Evolutionary conservation across 2,329 filamentous ascomycete species (phyloP).

Genomic region (Diplodia sapinea): DNA sequence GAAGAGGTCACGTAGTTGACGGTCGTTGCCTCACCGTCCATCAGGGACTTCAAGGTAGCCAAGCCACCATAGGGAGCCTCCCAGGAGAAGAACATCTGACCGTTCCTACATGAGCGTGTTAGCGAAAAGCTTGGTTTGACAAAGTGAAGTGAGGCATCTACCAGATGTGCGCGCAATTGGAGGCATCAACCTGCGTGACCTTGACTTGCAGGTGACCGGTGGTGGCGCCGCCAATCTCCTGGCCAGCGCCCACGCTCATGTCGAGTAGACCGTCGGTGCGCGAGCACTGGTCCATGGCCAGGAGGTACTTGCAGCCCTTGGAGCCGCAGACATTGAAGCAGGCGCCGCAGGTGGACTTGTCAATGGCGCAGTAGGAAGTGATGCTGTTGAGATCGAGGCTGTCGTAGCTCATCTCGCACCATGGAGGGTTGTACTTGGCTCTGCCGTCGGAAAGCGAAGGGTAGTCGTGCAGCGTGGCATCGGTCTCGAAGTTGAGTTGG

Average conservation of each 20-base stretch:
- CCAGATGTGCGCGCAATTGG: conserved; percentile 26
- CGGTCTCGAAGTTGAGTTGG: conserved; percentile 19
- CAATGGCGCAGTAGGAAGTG: conserved; percentile 25
- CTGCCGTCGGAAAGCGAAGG: background rate
- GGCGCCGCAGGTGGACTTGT: conserved; percentile 55
- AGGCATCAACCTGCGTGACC: conserved; percentile 17
- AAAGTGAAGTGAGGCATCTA: background rate
- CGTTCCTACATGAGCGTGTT: background rate
- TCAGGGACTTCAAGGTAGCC: background rate
- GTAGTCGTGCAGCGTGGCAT: conserved; percentile 31
- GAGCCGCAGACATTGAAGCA: conserved; percentile 82
- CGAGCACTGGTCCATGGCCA: conserved; percentile 74
- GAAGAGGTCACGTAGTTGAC: background rate
- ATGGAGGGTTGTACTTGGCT: conserved; percentile 25
- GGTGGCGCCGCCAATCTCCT: conserved; percentile 19
- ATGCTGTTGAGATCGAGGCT: conserved; percentile 23
- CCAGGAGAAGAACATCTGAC: conserved; percentile 25
- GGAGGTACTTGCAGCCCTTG: conserved; percentile 97
- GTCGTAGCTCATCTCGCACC: conserved; percentile 25
- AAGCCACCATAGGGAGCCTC: conserved; percentile 4
- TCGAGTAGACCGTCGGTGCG: conserved; percentile 23
- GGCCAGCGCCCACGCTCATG: conserved; percentile 25
- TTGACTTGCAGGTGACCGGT: conserved; percentile 25
- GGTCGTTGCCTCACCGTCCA: background rate
- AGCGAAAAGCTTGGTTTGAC: background rate